These are phyloP conservation scores for Neurospora sp. DNA, from an alignment of 495 filamentous ascomycete genomes.

Conservation along the genomic window DNA sequence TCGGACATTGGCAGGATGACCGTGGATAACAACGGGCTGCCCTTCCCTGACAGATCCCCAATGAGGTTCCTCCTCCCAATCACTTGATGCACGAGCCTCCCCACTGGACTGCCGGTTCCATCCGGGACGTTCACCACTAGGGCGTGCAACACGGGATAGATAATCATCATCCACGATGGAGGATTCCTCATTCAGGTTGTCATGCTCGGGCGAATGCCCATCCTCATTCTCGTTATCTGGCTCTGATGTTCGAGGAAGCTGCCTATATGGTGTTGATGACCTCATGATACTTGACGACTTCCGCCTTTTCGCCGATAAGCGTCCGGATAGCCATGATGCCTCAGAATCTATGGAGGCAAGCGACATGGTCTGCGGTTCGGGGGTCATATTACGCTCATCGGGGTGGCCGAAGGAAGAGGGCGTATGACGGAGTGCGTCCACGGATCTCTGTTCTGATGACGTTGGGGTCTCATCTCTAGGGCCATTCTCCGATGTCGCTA, in stretches of 20 bases:
- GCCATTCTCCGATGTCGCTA: slow-evolving; percentile 7
- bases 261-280: slow-evolving; percentile 21
- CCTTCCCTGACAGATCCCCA: slow-evolving; percentile 35
- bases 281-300: slow-evolving; percentile 28
- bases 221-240: slow-evolving; percentile 13
- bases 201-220: slow-evolving; percentile 6
- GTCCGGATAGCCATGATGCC: slow-evolving; percentile 82
- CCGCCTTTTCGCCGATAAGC: slow-evolving; percentile 27
- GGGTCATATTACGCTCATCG: slow-evolving; percentile 32
- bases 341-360: slow-evolving; percentile 84
- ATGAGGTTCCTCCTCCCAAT: slow-evolving; percentile 32
- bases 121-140: slow-evolving; percentile 45
- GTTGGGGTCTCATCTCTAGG: slow-evolving; percentile 37
- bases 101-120: slow-evolving; percentile 33
- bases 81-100: slow-evolving; percentile 37
- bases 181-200: slow-evolving; percentile 43
- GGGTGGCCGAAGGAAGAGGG: slow-evolving; percentile 32
- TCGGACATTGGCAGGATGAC: slow-evolving; percentile 9
- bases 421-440: slow-evolving; percentile 32
- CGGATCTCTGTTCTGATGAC: slow-evolving; percentile 33
- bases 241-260: slow-evolving; percentile 31
- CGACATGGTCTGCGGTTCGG: slow-evolving; percentile 46
- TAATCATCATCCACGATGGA: slow-evolving; percentile 57
- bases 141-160: slow-evolving; percentile 43
- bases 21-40: slow-evolving; percentile 29